These are phyloP conservation scores for Chlamydomonas sp. DNA, from an alignment of 139 green algal genomes.

Conservation along the genomic window DNA sequence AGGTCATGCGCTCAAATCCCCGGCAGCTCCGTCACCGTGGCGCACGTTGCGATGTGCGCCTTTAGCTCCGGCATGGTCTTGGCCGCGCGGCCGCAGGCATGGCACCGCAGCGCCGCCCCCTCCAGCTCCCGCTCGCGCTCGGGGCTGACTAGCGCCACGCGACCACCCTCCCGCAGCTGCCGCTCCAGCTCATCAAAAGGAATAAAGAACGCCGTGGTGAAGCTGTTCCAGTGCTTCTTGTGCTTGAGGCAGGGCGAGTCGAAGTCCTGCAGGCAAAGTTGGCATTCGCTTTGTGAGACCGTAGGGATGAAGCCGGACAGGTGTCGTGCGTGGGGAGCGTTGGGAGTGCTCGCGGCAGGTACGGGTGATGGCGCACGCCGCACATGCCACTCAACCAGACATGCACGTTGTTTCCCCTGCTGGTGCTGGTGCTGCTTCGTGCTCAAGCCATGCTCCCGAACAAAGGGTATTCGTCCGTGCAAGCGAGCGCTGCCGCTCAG, in stretches of 20 bases:
- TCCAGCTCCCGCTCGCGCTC: conserved; percentile 65
- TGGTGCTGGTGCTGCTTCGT: no score
- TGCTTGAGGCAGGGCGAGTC: conserved; percentile 70
- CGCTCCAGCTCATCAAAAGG: conserved; percentile 44
- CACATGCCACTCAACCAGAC: no score
- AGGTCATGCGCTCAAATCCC: not conserved
- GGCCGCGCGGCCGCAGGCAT: conserved; percentile 57
- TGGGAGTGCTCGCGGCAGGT: no score
- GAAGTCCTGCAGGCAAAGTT: conserved; percentile 49
- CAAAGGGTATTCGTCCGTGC: no score
- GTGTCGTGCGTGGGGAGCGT: no score
- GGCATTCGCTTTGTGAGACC: no score
- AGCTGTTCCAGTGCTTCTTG: conserved; percentile 90
- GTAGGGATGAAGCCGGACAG: no score
- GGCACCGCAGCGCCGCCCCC: conserved; percentile 63
- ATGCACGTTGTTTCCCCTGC: no score
- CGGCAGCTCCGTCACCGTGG: not conserved
- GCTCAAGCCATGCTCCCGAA: no score
- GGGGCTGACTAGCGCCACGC: conserved; percentile 44
- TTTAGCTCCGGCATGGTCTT: conserved; percentile 80
- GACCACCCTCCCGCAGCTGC: conserved; percentile 44
- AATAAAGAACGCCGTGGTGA: conserved; percentile 80
- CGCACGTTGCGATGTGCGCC: conserved; percentile 63
- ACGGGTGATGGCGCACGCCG: no score
- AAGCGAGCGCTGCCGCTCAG: no score